Percentiles rank a stretch among this genome's conserved stretches.
phyloP scores from a whole-genome alignment of 2,329 filamentous ascomycete species.

The Esteya vermicola region DNA sequence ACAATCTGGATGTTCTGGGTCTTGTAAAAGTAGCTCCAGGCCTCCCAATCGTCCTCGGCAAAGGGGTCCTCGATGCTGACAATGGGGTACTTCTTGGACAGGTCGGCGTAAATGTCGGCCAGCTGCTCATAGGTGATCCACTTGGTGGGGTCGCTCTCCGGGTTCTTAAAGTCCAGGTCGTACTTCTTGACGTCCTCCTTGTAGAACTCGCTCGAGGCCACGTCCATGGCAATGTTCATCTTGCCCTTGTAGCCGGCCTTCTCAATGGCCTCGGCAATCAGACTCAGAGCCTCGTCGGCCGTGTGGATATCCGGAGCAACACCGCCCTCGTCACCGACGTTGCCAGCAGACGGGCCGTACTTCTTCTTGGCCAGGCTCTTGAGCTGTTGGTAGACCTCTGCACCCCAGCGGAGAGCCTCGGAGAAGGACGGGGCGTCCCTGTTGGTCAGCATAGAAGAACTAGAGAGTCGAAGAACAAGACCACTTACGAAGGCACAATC shows the following conservation, averaged over 20 bases:
- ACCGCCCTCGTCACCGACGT: constrained; percentile 99
- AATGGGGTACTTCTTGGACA: constrained; percentile 93
- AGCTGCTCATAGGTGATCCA: constrained; percentile 99
- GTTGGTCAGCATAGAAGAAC: constrained; percentile 8
- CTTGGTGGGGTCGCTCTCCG: constrained; percentile 86
- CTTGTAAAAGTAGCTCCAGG: constrained; percentile 99
- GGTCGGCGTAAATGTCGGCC: constrained; percentile 75
- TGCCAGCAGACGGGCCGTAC: constrained; percentile 97
- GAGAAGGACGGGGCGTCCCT: constrained; percentile 79
- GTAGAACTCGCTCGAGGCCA: constrained; percentile 99
- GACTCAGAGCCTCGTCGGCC: constrained; percentile 87
- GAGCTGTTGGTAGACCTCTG: constrained; percentile 96
- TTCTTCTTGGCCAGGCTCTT: constrained; percentile 97
- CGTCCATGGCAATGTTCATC: constrained; percentile 98
- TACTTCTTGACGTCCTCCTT: constrained; percentile 97
- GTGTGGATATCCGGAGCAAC: constrained; percentile 98
- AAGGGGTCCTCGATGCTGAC: constrained; percentile 98
- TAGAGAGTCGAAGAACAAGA: neutral
- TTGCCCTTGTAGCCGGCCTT: constrained; percentile 88
- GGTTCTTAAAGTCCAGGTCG: constrained; percentile 99
- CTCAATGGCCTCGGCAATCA: constrained; percentile 91
- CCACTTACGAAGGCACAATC: constrained; percentile 69
- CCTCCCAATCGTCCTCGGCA: constrained; percentile 99
- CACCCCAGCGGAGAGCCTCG: constrained; percentile 89
- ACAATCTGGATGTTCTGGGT: constrained; percentile 97